Conservation (phyloP, 2,329 filamentous ascomycete species). For the Volutella citrinella region DNA sequence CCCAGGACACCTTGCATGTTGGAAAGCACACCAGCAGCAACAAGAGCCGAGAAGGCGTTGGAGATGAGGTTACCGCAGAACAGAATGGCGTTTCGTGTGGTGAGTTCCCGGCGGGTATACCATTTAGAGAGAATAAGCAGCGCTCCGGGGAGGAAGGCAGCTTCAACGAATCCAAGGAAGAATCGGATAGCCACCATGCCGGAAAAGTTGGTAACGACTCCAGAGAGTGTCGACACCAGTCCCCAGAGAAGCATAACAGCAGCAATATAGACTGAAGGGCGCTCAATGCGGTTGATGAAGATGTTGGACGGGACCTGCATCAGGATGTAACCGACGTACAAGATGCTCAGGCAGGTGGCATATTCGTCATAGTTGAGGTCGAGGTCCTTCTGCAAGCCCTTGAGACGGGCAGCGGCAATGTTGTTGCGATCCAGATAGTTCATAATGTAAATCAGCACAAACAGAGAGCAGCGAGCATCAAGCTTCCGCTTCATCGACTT, state of each 20-base stretch:
- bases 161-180: slow-evolving; percentile 60
- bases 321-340: slow-evolving; percentile 65
- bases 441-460: slow-evolving; percentile 72
- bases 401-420: slow-evolving; percentile 63
- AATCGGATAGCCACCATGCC: slow-evolving; percentile 56
- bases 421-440: slow-evolving; percentile 71
- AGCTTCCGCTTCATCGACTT: slow-evolving; percentile 67
- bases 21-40: slow-evolving; percentile 56
- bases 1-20: slow-evolving; percentile 55
- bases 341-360: slow-evolving; percentile 59
- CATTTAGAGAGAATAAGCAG: slow-evolving; percentile 63
- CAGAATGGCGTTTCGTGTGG: slow-evolving; percentile 52
- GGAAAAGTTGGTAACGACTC: slow-evolving; percentile 48
- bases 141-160: slow-evolving; percentile 62
- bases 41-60: slow-evolving; percentile 57
- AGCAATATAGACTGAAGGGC: slow-evolving; percentile 50
- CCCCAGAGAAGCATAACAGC: slow-evolving; percentile 58
- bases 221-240: slow-evolving; percentile 55
- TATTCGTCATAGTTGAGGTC: slow-evolving; percentile 56
- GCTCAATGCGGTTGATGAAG: slow-evolving; percentile 51
- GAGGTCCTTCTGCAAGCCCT: slow-evolving; percentile 61
- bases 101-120: slow-evolving; percentile 61
- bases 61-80: slow-evolving; percentile 60
- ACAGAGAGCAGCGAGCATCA: slow-evolving; percentile 63
- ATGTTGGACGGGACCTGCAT: slow-evolving; percentile 62